Evolutionary conservation across 1,139 yeast genomes (phyloP), one percentile per base, ranked within the genome.

Genomic region (Pichia sp.): DNA sequence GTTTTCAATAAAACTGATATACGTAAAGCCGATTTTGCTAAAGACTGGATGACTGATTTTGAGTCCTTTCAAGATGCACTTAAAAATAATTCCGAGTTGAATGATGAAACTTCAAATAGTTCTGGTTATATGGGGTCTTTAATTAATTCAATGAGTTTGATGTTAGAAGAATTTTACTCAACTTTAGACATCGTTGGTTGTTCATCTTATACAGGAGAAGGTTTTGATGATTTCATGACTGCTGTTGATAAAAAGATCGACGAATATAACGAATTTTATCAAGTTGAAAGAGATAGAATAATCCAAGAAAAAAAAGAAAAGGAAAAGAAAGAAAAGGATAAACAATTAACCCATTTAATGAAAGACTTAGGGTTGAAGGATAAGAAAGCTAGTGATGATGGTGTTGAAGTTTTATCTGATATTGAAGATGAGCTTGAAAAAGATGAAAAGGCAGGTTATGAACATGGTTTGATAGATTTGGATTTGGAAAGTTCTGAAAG

Each of bases 31-130:
- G 82, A 78, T 46, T 89, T 89, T 68, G 97, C 96, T 27, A 83
- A 81, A 63, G 95, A 88, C 56, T 94, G 99, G 99, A 89, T 94
- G 97, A 78, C 83, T 4, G 98, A 94, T 67, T 94, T 94, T 66
- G 97, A 92, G 66, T 74, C 80, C 20, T 94, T 94, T 71, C 98
- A 92, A 66, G 70, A 68, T 36, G 95, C 95, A 1, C 70, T 90
- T 52, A 73, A 76, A 56, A 72, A 73, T 37, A 85, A 83, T 60
- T 69, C 71, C 46, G 82, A 85, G 41, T 66, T 79, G 49, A 82
- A 79, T 56, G 85, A 81, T 36, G 81, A 77, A 49, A 68, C 73
- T 12, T 85, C 85, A 22, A 73, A 80, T 57, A 85, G 90, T 2
- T 81, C 92, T 1, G 97, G 97, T 3, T 94, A 92, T 67, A 92